A percentile compares a stretch with the other conserved stretches of the same genome.
phyloP scores from a whole-genome alignment of 257 asterid species.

The Lavandula angustifolia region DNA sequence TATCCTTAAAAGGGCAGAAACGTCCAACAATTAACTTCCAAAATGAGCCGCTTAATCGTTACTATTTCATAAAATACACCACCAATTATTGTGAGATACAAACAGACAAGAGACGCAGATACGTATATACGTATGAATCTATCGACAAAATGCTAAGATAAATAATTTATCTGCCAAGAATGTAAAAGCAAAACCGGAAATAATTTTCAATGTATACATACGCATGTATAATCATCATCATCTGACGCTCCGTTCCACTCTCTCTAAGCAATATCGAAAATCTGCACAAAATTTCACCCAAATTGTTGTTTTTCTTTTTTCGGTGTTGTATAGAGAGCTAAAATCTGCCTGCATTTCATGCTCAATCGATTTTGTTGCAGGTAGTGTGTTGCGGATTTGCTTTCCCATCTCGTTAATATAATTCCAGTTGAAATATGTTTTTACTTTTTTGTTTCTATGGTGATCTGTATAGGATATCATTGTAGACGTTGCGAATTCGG shows the following conservation, averaged over 20 bases:
- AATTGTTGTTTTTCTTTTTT: slow-evolving; percentile 18
- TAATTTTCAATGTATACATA: slow-evolving; percentile 21
- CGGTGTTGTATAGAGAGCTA: slow-evolving; percentile 6
- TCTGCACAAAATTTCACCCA: slow-evolving; percentile 20
- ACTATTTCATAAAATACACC: slow-evolving; percentile 33
- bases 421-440: slow-evolving; percentile 27
- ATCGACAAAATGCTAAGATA: slow-evolving; percentile 15
- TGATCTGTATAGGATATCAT: slow-evolving; percentile 24
- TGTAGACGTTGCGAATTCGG: slow-evolving; percentile 21
- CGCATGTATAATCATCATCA: slow-evolving; percentile 33
- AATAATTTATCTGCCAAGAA: slow-evolving; percentile 30
- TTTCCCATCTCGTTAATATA: slow-evolving; percentile 18
- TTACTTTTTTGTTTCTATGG: slow-evolving; percentile 21
- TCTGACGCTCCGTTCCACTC: slow-evolving; percentile 52
- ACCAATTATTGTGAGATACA: slow-evolving; percentile 31
- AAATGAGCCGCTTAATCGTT: slow-evolving; percentile 38
- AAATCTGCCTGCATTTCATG: slow-evolving; percentile 51
- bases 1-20: slow-evolving; percentile 25
- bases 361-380: slow-evolving; percentile 42
- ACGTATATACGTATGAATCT: not conserved
- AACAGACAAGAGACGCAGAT: slow-evolving; percentile 10
- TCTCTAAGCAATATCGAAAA: slow-evolving; percentile 46
- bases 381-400: slow-evolving; percentile 28
- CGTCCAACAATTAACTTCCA: slow-evolving; percentile 29
- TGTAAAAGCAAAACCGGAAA: slow-evolving; percentile 38